Evolutionary conservation across 2,329 filamentous ascomycete genomes (phyloP).

Genomic region (Aureobasidium sp.): DNA sequence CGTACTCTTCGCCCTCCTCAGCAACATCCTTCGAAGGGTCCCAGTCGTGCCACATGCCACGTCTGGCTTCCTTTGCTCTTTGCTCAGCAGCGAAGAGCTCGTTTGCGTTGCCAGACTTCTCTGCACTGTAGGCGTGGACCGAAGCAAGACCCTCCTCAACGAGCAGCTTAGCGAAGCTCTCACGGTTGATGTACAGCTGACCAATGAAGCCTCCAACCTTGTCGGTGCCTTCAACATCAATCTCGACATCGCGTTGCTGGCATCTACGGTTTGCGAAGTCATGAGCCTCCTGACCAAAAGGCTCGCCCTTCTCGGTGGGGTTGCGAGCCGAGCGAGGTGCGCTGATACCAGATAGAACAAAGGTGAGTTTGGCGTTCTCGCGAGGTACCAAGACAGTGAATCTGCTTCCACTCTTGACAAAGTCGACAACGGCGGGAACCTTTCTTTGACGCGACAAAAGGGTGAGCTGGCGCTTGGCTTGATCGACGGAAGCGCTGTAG

Average conservation of each 20-base stretch:
- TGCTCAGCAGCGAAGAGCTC: slow-evolving; percentile 84
- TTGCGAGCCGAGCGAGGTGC: slow-evolving; percentile 80
- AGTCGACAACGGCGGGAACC: slow-evolving; percentile 89
- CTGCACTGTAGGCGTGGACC: slow-evolving; percentile 90
- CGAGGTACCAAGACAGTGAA: slow-evolving; percentile 88
- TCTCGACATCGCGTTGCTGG: slow-evolving; percentile 91
- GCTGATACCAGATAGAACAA: slow-evolving; percentile 88
- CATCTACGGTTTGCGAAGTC: slow-evolving; percentile 83
- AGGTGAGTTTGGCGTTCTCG: slow-evolving; percentile 88
- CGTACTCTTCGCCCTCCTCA: slow-evolving; percentile 32
- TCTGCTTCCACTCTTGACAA: slow-evolving; percentile 91
- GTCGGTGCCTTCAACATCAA: slow-evolving; percentile 90
- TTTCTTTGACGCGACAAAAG: slow-evolving; percentile 85
- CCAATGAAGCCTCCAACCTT: slow-evolving; percentile 98
- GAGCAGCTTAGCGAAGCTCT: slow-evolving; percentile 88
- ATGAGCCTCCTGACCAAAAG: slow-evolving; percentile 89
- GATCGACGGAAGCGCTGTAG: slow-evolving; percentile 85
- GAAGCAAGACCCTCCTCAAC: slow-evolving; percentile 90
- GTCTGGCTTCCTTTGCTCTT: slow-evolving; percentile 78
- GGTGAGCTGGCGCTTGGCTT: slow-evolving; percentile 88
- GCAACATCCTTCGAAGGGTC: slow-evolving; percentile 78
- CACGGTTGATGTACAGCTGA: slow-evolving; percentile 83
- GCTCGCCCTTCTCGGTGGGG: slow-evolving; percentile 73
- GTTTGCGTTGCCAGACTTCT: slow-evolving; percentile 81
- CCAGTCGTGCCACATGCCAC: slow-evolving; percentile 89